Evolutionary conservation across 2,329 filamentous ascomycete species (phyloP), one percentile per base, ranked within the genome.

Genomic region (Pyricularia sp.): DNA sequence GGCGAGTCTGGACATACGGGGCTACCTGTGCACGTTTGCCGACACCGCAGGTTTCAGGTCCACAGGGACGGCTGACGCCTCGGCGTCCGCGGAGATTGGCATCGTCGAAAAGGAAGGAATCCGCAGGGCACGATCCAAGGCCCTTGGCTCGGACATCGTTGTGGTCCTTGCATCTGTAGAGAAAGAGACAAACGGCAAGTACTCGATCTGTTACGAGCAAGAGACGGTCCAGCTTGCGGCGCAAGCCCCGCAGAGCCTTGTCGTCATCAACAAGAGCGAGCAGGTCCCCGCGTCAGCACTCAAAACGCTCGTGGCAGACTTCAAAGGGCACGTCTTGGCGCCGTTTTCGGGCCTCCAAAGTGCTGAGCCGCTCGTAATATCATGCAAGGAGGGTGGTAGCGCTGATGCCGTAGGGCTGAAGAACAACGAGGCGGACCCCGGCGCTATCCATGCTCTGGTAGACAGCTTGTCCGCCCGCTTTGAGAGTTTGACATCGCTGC

Each of bases 1-100:
- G 80, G 92, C 95, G 0, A 91, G 91, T 31, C 84, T 99, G 30
- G 95, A 99, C 79, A 84, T 99, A 65, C 88, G 90, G 0, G 95
- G 95, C 0, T 99, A 92, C 81, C 88, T 96, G 66, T 97, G 94
- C 78, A 92, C 92, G n/a, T 90, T 99, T 75, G 94, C 94, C 20
- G 95, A 99, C 79, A 98, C 95, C 74, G 95, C 95, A 25, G 95
- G 95, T 0, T 87, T 99, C 73, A 85, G 93, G 66, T 86, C 84
- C 65, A 20, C 70, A 69, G 10, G 66, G 69, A 25, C n/a, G 11
- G 12, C 31, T 3, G 64, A 36, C n/a, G 23, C 28, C 1, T n/a
- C 14, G 7, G 6, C 11, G 17, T 9, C n/a, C n/a, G 5, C 23
- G 17, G 23, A 66, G 65, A 87, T 97, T 70, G 92, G 93, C 0